A percentile compares a stretch with the other conserved stretches of the same genome.
Conservation (phyloP, 345 rosid genomes). For the Cardiospermum halicacabum region DNA sequence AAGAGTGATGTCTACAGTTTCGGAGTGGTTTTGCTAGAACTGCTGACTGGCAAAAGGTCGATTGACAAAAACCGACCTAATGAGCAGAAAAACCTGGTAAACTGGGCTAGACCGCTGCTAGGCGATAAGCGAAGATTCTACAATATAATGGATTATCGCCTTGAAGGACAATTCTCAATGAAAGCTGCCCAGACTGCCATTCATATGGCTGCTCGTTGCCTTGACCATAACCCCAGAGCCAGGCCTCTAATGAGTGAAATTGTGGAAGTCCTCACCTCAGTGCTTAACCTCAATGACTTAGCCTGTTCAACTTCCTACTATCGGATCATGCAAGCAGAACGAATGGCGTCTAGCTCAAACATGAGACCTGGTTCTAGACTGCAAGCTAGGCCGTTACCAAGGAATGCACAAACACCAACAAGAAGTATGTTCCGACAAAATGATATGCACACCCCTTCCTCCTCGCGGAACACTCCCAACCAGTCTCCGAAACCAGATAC, state of each 20-base stretch:
- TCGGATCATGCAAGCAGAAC: slow-evolving; percentile 27
- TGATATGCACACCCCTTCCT: slow-evolving; percentile 21
- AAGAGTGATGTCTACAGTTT: slow-evolving; percentile 41
- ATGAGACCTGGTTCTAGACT: slow-evolving; percentile 10
- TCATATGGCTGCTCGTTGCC: slow-evolving; percentile 39
- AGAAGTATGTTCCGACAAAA: slow-evolving; percentile 13
- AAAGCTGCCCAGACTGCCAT: slow-evolving; percentile 39
- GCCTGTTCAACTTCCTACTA: slow-evolving; percentile 36
- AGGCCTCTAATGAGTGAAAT: slow-evolving; percentile 46
- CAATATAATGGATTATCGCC: slow-evolving; percentile 33
- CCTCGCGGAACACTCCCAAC: not conserved
- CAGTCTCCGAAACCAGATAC: slow-evolving; percentile 10
- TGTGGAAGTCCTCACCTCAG: slow-evolving; percentile 31
- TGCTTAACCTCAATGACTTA: slow-evolving; percentile 36
- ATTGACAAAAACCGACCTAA: slow-evolving; percentile 26
- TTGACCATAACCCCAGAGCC: slow-evolving; percentile 33
- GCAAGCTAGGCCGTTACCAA: slow-evolving; percentile 10
- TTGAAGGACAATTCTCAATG: slow-evolving; percentile 37
- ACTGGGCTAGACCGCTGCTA: slow-evolving; percentile 40
- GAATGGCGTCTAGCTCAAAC: slow-evolving; percentile 3
- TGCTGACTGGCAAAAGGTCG: slow-evolving; percentile 41
- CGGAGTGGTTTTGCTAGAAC: slow-evolving; percentile 40
- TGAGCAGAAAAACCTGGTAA: slow-evolving; percentile 33
- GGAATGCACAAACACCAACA: slow-evolving; percentile 15
- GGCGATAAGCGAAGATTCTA: slow-evolving; percentile 35